Percentiles rank a stretch among this genome's conserved stretches.
Evolutionary conservation across 2,329 filamentous ascomycete species (phyloP).

Genomic region (Sporothrix globosa): DNA sequence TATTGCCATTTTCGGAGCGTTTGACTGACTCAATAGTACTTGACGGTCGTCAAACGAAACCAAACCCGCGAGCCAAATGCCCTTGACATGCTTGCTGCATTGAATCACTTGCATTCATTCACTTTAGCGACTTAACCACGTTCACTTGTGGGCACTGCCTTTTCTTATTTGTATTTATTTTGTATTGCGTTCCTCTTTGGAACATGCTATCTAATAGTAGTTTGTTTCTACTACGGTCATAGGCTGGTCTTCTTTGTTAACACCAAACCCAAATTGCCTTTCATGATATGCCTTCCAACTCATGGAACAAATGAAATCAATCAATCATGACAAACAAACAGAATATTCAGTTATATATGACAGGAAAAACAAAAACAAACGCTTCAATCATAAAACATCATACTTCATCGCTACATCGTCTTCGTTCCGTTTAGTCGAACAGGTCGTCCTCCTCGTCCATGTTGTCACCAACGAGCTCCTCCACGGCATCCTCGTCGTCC

Average conservation of each 20-base stretch:
- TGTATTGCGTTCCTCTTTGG: not conserved
- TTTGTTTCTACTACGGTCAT: slow-evolving; percentile 2
- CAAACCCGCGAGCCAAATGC: too few species aligned
- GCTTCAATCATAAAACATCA: not conserved
- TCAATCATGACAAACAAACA: not conserved
- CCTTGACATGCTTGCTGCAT: too few species aligned
- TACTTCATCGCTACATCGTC: not conserved
- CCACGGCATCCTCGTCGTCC: slow-evolving; percentile 67
- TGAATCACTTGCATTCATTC: not conserved
- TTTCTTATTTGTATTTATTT: too few species aligned
- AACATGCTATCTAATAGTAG: slow-evolving; percentile 20
- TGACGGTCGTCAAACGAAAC: too few species aligned
- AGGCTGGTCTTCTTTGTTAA: slow-evolving; percentile 1
- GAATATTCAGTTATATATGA: not conserved
- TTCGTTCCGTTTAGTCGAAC: slow-evolving; percentile 34
- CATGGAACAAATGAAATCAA: not conserved
- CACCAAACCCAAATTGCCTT: slow-evolving; percentile 1
- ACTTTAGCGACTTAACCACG: not conserved
- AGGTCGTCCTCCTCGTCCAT: slow-evolving; percentile 62
- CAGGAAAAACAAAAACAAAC: not conserved
- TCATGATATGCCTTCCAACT: not conserved
- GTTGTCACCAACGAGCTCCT: slow-evolving; percentile 65
- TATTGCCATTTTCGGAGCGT: too few species aligned
- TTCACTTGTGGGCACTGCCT: not conserved
- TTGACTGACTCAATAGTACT: too few species aligned